phyloP scores from a whole-genome alignment of 352 stramenopile genomes.

The Phytophthora foliorum region DNA sequence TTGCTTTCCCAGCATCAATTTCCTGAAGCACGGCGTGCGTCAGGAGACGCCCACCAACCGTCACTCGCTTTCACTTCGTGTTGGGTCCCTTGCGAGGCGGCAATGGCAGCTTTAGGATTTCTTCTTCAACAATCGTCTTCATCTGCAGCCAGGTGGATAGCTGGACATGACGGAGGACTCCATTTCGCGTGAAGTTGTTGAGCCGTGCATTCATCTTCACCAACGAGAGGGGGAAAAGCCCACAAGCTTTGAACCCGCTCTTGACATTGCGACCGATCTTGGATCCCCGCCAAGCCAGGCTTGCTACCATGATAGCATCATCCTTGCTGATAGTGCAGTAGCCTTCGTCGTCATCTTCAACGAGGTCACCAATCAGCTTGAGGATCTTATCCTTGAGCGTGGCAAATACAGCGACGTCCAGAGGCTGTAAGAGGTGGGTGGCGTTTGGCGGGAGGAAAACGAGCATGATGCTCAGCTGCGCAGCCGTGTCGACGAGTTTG shows the following conservation, averaged over 20 bases:
- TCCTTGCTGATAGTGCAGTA: constrained; percentile 15
- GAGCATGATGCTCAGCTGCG: constrained; percentile 8
- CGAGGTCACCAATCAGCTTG: constrained; percentile 13
- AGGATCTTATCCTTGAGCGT: constrained; percentile 18
- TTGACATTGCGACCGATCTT: constrained; percentile 17
- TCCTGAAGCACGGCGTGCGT: neutral
- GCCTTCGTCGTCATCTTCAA: constrained; percentile 5
- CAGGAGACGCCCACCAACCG: neutral
- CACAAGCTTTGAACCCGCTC: constrained; percentile 13
- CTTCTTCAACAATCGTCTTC: constrained; percentile 4
- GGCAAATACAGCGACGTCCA: constrained; percentile 34
- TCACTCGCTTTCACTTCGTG: neutral
- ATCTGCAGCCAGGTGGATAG: constrained; percentile 2
- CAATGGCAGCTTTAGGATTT: constrained; percentile 3
- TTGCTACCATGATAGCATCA: constrained; percentile 1
- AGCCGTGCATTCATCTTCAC: constrained; percentile 9
- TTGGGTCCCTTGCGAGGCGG: neutral
- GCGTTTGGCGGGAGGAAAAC: constrained; percentile 19
- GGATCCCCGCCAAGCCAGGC: constrained; percentile 7
- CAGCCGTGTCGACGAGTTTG: constrained; percentile 8
- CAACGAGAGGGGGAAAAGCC: constrained; percentile 23
- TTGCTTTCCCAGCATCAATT: no score
- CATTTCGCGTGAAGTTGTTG: constrained; percentile 1
- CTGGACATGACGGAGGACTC: constrained; percentile 1
- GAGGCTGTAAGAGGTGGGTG: constrained; percentile 29